Evolutionary conservation across 2,329 filamentous ascomycete species (phyloP).

Genomic region (Hirsutella rhossiliensis): DNA sequence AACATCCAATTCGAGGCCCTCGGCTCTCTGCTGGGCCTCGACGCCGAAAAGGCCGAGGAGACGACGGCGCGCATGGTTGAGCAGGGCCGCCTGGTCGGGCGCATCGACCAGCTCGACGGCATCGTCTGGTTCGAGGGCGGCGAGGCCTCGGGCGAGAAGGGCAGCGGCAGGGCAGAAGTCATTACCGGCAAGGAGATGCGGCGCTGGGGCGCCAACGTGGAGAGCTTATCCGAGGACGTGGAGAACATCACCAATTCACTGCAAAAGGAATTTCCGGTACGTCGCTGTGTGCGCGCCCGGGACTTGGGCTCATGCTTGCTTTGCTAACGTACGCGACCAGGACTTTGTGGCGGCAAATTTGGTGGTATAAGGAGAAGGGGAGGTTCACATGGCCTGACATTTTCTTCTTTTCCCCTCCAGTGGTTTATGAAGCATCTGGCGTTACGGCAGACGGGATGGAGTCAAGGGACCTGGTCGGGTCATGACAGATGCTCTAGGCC

Average conservation of each 20-base stretch:
- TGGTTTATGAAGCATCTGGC: not conserved
- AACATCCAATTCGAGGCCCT: constrained; percentile 70
- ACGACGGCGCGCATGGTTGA: constrained; percentile 95
- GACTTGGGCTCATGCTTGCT: not conserved
- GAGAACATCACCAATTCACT: constrained; percentile 75
- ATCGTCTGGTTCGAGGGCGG: constrained; percentile 76
- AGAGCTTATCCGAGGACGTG: constrained; percentile 76
- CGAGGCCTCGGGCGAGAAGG: constrained; percentile 57
- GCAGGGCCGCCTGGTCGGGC: constrained; percentile 74
- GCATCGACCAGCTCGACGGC: constrained; percentile 87
- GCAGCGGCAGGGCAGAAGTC: constrained; percentile 52
- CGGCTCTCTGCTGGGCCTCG: constrained; percentile 64
- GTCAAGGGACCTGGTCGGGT: not conserved
- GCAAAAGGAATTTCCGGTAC: constrained; percentile 65
- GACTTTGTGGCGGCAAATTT: constrained; percentile 45
- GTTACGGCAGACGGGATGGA: not conserved
- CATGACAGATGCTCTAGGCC: not conserved
- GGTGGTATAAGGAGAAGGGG: constrained; percentile 17
- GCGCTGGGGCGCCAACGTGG: constrained; percentile 82
- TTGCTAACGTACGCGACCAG: constrained; percentile 16
- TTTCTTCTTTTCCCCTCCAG: not conserved
- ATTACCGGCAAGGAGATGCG: constrained; percentile 60
- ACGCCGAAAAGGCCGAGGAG: constrained; percentile 71
- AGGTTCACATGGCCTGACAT: not conserved
- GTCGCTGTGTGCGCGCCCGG: constrained; percentile 2